Conservation (phyloP, 139 green algal genomes). For the Yamagishiella unicocca region DNA sequence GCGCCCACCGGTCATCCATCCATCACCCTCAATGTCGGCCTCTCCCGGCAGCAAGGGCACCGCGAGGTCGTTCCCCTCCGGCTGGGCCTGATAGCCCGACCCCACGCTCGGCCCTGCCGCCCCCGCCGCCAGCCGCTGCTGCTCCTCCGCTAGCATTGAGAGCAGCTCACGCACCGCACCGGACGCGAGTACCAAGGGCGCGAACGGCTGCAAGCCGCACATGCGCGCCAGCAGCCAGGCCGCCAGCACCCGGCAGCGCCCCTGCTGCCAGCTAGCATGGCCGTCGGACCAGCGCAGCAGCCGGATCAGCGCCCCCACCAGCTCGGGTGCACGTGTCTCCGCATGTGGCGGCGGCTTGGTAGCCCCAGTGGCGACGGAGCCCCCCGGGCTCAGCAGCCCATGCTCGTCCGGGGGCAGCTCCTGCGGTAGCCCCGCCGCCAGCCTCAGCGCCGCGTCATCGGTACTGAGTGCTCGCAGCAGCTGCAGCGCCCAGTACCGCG, state of each 20-base stretch:
- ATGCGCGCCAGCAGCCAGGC: conserved; percentile 32
- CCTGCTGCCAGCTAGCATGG: background rate
- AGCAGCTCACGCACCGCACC: conserved; percentile 4
- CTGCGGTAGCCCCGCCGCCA: background rate
- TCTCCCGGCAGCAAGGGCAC: background rate
- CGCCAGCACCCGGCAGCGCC: conserved; percentile 9
- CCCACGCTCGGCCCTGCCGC: no score
- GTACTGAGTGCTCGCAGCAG: conserved; percentile 24
- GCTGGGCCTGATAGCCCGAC: background rate
- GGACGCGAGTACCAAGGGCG: background rate
- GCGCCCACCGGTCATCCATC: background rate
- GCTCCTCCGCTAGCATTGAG: background rate
- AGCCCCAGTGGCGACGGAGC: no score
- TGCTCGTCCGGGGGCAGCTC: no score
- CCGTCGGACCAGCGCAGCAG: background rate
- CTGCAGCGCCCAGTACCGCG: no score
- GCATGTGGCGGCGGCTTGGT: no score
- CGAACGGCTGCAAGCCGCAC: background rate
- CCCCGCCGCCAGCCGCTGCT: no score
- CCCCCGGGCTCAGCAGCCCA: background rate
- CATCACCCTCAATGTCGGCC: no score
- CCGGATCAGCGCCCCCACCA: background rate
- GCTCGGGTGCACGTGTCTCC: background rate
- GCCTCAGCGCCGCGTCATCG: background rate
- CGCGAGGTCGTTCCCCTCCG: background rate